Evolutionary conservation across 495 filamentous ascomycete species (phyloP), one percentile per base, ranked within the genome.

Genomic region (Chaetomium cochliodes): DNA sequence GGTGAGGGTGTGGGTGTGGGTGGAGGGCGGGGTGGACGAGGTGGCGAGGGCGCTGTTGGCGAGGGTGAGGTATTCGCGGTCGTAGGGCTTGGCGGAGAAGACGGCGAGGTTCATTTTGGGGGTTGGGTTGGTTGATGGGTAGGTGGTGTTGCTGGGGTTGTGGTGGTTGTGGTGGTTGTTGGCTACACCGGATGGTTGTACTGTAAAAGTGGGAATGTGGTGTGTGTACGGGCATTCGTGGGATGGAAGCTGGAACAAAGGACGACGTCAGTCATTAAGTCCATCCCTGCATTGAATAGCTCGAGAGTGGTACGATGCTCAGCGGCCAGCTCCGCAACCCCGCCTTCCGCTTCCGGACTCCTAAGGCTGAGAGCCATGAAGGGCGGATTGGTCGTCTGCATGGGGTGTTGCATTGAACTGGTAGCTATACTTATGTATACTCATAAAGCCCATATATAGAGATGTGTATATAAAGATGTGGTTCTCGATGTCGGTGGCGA

Each of bases 401-500:
- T 44, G 41, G 41, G 5, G 41, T 4, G 41, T 44, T 44, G 41
- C 41, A 44, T 18, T 5, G 13, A 44, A 44, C 13, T 15, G 41
- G 41, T 2, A 44, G 15, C 41, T 44, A 18, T 30, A 30, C 6
- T 30, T 30, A 30, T 6, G 6, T 2, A 6, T 30, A 30, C n/a
- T n/a, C n/a, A n/a, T n/a, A n/a, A n/a, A n/a, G n/a, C n/a, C n/a
- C n/a, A n/a, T n/a, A n/a, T n/a, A n/a, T n/a, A n/a, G n/a, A n/a
- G n/a, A n/a, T n/a, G n/a, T n/a, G n/a, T n/a, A n/a, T n/a, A n/a
- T n/a, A n/a, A 91, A 92, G 72, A 98, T 89, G 81, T 98, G 93
- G 76, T 98, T 94, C 77, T 97, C 89, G 22, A 92, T 84, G 72
- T 98, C 94, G 20, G 87, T 83, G 6, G 93, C 92, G 13, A 92